Base-by-base conservation (phyloP, 352 stramenopile genomes). In the Phytophthora crassamura region DNA sequence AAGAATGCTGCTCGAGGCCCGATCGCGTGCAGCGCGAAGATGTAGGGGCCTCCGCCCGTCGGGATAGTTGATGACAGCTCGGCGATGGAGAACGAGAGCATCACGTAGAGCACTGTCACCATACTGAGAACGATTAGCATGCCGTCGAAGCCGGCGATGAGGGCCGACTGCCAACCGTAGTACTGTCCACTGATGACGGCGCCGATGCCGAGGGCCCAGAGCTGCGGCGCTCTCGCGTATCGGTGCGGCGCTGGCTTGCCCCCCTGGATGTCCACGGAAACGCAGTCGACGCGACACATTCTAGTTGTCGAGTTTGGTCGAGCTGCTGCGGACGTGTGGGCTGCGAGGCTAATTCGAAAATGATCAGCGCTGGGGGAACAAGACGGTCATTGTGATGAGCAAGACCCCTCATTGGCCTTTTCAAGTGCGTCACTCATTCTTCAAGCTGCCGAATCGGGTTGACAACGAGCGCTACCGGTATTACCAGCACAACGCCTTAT, bases 21-120 rank as follows among this genome's bases (percentile, higher is more conserved):
- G 28, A 92, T 84, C 34, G 75, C 84, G 38, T 89, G 81, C 14
- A 89, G 68, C 8, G 84, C 77, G 63, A 92, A 92, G 11, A 89
- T 75, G 71, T 92, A 90, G 7, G 84, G 81, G 3, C 84, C 83
- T 25, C 84, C 84, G 18, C 81, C 84, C 5, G 77, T 62, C 2
- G 84, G 84, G 15, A 90, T 74, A 8, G 72, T 89, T 7, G 79
- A 69, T 43, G 81, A 90, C 25, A 92, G 69, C 58, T 92, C 83
- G 30, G 83, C 81, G 68, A 92, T 92, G 4, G 81, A 92, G 71
- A 92, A 90, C 33, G 81, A 80, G 7, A 92, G 72, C 57, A 90
- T 67, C 22, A 90, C 75, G 69, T 90, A 92, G 28, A 90, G 72
- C 45, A 88, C 71, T 0, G 83, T 90, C 34, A 89, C 80, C 57